Evolutionary conservation across 2,329 filamentous ascomycete genomes (phyloP).

Genomic region (Periconia sp.): DNA sequence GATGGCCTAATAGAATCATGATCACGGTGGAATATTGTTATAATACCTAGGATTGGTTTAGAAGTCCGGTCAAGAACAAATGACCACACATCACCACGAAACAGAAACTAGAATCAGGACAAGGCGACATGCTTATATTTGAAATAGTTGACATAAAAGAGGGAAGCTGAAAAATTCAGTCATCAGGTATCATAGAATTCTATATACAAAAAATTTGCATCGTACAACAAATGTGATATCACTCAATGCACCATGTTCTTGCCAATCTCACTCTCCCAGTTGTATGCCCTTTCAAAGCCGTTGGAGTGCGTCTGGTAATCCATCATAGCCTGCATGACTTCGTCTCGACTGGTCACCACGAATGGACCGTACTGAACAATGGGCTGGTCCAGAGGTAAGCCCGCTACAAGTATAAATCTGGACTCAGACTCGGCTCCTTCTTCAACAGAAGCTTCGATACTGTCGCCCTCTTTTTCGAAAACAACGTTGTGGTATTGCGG

Average conservation of each 20-base stretch:
- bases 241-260: slow-evolving; percentile 40
- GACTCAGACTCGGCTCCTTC: slow-evolving; percentile 65
- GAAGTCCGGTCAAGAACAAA: too few relatives aligned
- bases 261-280: slow-evolving; percentile 77
- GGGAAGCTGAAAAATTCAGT: too few relatives aligned
- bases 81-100: too few relatives aligned
- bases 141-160: too few relatives aligned
- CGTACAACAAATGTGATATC: neutral
- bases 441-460: slow-evolving; percentile 72
- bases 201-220: neutral
- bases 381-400: slow-evolving; percentile 61
- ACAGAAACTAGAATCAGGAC: too few relatives aligned
- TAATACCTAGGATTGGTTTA: too few relatives aligned
- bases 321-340: slow-evolving; percentile 46
- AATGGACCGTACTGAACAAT: slow-evolving; percentile 50
- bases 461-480: slow-evolving; percentile 80
- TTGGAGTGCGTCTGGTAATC: slow-evolving; percentile 45
- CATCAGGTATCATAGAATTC: too few relatives aligned
- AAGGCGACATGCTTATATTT: too few relatives aligned
- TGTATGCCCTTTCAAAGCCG: slow-evolving; percentile 66
- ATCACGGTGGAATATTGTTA: too few relatives aligned
- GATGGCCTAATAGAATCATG: too few relatives aligned
- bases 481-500: slow-evolving; percentile 86
- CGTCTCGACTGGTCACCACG: slow-evolving; percentile 42
- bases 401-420: slow-evolving; percentile 74